Base-by-base conservation (phyloP, 2,329 filamentous ascomycete species). In the Claviceps africana region DNA sequence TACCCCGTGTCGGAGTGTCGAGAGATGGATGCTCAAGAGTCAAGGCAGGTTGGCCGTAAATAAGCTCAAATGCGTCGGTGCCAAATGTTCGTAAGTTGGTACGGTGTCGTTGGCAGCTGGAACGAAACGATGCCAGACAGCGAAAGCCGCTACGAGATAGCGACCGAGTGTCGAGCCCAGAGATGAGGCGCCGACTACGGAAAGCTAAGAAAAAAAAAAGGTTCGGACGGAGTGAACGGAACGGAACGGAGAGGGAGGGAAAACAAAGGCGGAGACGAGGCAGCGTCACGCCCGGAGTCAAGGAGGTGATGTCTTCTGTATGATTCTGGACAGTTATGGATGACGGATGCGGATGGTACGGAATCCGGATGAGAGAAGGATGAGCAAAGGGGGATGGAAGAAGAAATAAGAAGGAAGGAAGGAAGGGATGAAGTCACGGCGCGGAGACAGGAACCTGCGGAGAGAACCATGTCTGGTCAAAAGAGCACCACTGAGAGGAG, bases 151-250 rank as follows among this genome's bases (percentile, higher is more conserved):
- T 7, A 13, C 2, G 13, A 28, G 11, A 22, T 33, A 45, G 6
- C 40, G 42, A 50, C 37, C 50, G 21, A 46, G 19, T 30, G 49
- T 43, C 47, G 50, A 39, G 35, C 17, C 21, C 10, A n/a, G 7
- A 47, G 30, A 40, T 22, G 21, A 45, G 51, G 46, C 51, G 51
- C 47, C 51, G 51, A 53, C 47, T 53, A 46, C 51, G 51, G 47
- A 22, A 50, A 46, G 47, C 47, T 53, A 42, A 37, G 22, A 37
- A n/a, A n/a, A 37, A 37, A 37, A 37, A 37, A 37, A 13, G 28
- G 42, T 30, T 51, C 42, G 37, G 46, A 39, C 19, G 31, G 10
- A 30, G 4, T 25, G 35, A 33, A 39, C 22, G 21, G 47, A 11
- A 28, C 28, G 28, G 33, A 42, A 31, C 21, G 31, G 6, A 25